phyloP scores from a whole-genome alignment of 164 flowering plant species.

The Amborella trichopoda region DNA sequence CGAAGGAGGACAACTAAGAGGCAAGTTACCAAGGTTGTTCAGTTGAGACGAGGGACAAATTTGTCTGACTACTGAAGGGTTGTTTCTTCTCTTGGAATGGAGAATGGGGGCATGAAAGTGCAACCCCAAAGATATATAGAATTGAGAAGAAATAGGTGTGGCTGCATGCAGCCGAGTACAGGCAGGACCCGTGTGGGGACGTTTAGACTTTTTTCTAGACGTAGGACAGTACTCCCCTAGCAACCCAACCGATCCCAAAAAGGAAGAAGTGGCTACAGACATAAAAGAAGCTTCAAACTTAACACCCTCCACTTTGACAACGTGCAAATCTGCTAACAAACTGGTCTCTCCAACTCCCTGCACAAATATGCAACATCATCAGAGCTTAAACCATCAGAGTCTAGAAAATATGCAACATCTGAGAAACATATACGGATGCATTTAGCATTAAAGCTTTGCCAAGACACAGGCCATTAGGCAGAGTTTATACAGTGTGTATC shows the following conservation, averaged over 20 bases:
- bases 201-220: constrained; percentile 33
- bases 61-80: neutral
- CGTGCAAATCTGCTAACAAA: no score
- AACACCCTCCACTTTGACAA: constrained; percentile 43
- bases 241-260: constrained; percentile 51
- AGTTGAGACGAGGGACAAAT: neutral
- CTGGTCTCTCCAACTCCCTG: no score
- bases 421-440: no score
- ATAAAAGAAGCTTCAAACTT: constrained; percentile 53
- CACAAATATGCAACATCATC: no score
- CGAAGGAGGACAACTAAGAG: neutral
- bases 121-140: constrained; percentile 12
- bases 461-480: no score
- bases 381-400: no score
- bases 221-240: constrained; percentile 61
- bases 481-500: no score
- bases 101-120: constrained; percentile 22
- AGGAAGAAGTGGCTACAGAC: constrained; percentile 50
- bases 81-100: constrained; percentile 3
- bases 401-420: no score
- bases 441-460: no score
- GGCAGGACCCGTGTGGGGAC: no score
- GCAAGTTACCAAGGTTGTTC: neutral
- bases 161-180: no score
- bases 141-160: constrained; percentile 13